phyloP scores from a whole-genome alignment of 768 basidiomycete genomes.

The Tulasnella sp. region DNA sequence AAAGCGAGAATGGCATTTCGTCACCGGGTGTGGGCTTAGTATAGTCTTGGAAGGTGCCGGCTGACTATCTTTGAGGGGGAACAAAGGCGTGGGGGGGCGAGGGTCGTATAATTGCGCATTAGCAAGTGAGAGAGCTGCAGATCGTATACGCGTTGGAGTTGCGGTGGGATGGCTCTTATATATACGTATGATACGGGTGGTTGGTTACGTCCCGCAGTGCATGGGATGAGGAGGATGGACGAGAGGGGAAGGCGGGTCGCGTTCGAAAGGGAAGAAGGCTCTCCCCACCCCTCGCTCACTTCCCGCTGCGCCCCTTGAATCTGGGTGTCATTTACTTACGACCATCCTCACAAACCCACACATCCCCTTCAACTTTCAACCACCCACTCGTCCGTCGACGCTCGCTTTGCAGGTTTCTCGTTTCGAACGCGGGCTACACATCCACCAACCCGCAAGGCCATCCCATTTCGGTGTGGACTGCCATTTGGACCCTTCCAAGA shows the following conservation, averaged over 20 bases:
- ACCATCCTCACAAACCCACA: neutral
- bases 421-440: neutral
- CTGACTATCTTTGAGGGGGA: neutral
- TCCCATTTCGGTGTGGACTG: conserved; percentile 14
- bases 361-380: neutral
- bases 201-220: conserved; percentile 6
- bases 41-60: neutral
- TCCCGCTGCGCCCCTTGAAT: conserved; percentile 19
- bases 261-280: neutral
- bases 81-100: neutral
- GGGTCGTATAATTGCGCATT: neutral
- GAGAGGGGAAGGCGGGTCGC: neutral
- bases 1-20: neutral
- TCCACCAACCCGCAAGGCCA: neutral
- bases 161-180: no score
- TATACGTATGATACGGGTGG: neutral
- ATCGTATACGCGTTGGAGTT: no score
- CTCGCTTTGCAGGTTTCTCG: neutral
- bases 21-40: neutral
- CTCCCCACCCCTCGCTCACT: neutral
- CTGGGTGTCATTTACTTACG: conserved; percentile 7
- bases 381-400: neutral
- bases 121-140: neutral
- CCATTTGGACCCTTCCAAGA: neutral
- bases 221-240: neutral